Base-by-base conservation (phyloP, 495 filamentous ascomycete species). In the Clohesyomyces aquaticus region DNA sequence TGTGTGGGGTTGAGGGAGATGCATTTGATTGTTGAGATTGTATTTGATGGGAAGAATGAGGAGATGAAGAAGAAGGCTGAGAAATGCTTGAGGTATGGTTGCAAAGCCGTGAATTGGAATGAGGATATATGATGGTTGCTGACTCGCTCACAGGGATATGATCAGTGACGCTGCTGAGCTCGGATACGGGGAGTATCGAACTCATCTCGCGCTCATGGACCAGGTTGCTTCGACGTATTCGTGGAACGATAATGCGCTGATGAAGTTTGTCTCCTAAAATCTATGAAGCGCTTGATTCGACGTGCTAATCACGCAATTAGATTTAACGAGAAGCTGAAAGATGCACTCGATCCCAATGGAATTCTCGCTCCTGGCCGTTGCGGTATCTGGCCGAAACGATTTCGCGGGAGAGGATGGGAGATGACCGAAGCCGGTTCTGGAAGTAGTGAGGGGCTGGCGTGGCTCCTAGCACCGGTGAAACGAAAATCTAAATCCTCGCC, bases 1-100 rank as follows among this genome's bases (percentile, higher is more conserved):
- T 66, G 63, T 53, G 63, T 66, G 42, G 63, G 63, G n/a, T 32
- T 66, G 50, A 61, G 63, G 25, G 63, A 66, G 26, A 66, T 66
- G 63, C 63, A 66, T 61, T 22, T 66, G 2, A 66, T 66, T 52
- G 57, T 66, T 16, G 63, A 66, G 32, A 66, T 66, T 46, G 63
- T 66, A 19, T 66, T 55, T 47, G 63, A 66, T 61, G 49, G 48
- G 11, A 52, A 19, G 4, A 57, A 66, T 52, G 48, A 42, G 27
- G 50, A 23, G 18, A 66, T 66, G 42, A n/a, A 49, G 19, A 28
- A 35, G 26, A 55, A 46, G 23, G 63, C 56, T 8, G 63, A 66
- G 56, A 66, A 61, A 57, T 66, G 63, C 45, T 52, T 66, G 52
- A 38, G 61, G 61, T 53, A 52, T 47, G 42, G 48, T 18, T 29